Conservation (phyloP, 768 basidiomycete species). For the Tylopilus sp. region DNA sequence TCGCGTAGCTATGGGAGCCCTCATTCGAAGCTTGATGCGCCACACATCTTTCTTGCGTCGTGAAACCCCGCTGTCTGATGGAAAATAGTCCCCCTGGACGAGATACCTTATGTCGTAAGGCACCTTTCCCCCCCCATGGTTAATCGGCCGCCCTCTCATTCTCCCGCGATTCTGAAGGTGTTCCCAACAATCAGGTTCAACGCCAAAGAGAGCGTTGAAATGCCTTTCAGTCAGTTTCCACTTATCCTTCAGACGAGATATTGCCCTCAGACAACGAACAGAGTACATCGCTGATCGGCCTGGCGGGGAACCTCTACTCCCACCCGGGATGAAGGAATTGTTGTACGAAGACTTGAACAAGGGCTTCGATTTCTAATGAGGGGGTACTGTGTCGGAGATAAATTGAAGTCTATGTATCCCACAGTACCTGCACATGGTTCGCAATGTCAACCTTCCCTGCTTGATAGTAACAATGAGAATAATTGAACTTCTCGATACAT, state of each 20-base stretch:
- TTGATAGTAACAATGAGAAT: background rate
- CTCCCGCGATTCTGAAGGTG: constrained; percentile 49
- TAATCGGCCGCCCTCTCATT: background rate
- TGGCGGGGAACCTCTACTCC: constrained; percentile 66
- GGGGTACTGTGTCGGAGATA: background rate
- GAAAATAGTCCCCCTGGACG: constrained; percentile 51
- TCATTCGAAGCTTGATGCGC: background rate
- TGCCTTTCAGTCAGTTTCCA: constrained; percentile 83
- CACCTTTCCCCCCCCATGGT: background rate
- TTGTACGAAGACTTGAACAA: constrained; percentile 85
- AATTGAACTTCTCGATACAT: background rate
- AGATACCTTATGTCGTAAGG: constrained; percentile 72
- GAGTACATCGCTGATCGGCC: constrained; percentile 47
- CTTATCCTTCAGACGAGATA: background rate
- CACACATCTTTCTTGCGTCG: background rate
- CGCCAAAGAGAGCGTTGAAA: constrained; percentile 87
- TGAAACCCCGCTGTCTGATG: background rate
- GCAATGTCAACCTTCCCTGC: background rate
- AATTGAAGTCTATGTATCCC: too few species aligned
- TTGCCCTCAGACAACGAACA: constrained; percentile 17
- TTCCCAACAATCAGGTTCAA: constrained; percentile 90
- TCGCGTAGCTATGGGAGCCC: background rate
- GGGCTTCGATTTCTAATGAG: constrained; percentile 54
- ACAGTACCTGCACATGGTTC: too few species aligned
- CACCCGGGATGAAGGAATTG: constrained; percentile 86